A percentile compares a stretch with the other conserved stretches of the same genome.
Conservation (phyloP, 768 basidiomycete genomes). For the Jaapia argillacea region DNA sequence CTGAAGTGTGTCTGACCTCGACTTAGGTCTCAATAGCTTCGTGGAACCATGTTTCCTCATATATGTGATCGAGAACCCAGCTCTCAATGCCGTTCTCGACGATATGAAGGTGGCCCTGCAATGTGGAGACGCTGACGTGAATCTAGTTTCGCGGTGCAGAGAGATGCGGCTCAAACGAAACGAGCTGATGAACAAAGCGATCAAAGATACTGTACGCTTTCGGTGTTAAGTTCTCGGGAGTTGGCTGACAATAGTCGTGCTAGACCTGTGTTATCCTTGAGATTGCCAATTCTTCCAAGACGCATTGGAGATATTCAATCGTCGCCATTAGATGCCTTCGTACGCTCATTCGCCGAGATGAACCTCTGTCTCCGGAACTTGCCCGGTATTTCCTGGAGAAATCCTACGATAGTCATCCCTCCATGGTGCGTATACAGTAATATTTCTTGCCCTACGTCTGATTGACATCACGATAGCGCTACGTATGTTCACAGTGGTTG, state of each 20-base stretch:
- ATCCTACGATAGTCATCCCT: slow-evolving; percentile 53
- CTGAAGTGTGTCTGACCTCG: slow-evolving; percentile 10
- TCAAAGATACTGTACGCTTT: slow-evolving; percentile 33
- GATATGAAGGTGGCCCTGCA: slow-evolving; percentile 28
- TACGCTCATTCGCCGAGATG: slow-evolving; percentile 59
- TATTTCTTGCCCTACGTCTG: not conserved
- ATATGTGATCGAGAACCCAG: slow-evolving; percentile 38
- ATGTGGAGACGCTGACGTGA: slow-evolving; percentile 20
- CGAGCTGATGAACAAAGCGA: slow-evolving; percentile 28
- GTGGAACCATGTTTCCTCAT: slow-evolving; percentile 50
- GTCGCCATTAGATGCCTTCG: slow-evolving; percentile 60
- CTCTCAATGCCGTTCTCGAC: slow-evolving; percentile 26
- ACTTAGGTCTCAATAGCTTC: slow-evolving; percentile 48
- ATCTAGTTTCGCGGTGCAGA: slow-evolving; percentile 29
- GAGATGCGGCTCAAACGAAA: slow-evolving; percentile 37
- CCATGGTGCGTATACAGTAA: slow-evolving; percentile 37
- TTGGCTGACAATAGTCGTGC: slow-evolving; percentile 6
- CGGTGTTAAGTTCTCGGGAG: not conserved
- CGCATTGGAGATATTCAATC: slow-evolving; percentile 76
- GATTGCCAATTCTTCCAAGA: slow-evolving; percentile 47
- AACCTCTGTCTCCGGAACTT: slow-evolving; percentile 35
- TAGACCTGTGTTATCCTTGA: slow-evolving; percentile 39
- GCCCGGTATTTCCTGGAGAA: slow-evolving; percentile 51
- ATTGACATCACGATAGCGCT: slow-evolving; percentile 7
- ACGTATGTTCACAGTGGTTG: slow-evolving; percentile 6